Evolutionary conservation across 352 stramenopile species (phyloP).

Genomic region (Phytophthora europaea): DNA sequence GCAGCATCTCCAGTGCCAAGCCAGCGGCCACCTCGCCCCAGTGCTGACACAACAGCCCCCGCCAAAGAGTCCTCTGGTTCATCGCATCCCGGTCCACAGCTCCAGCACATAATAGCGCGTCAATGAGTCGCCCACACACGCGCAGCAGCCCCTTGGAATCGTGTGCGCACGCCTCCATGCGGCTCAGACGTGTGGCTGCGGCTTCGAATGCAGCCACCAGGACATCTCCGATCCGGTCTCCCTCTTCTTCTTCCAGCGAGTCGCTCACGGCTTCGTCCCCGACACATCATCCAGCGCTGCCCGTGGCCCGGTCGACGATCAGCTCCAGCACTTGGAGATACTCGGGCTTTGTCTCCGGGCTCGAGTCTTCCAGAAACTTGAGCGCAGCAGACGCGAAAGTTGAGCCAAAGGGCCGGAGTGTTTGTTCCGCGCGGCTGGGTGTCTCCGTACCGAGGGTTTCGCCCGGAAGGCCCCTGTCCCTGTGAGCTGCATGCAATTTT

Average conservation of each 20-base stretch:
- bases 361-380: constrained; percentile 9
- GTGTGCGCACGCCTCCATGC: background rate
- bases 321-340: constrained; percentile 18
- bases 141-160: background rate
- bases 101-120: constrained; percentile 5
- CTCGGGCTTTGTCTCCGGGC: background rate
- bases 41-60: constrained; percentile 7
- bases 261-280: too few relatives aligned
- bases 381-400: constrained; percentile 11
- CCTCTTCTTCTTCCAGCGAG: background rate
- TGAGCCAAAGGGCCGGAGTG: background rate
- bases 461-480: too few relatives aligned
- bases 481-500: too few relatives aligned
- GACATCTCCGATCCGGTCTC: constrained; percentile 3
- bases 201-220: constrained; percentile 5
- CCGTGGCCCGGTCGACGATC: constrained; percentile 7
- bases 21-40: constrained; percentile 14
- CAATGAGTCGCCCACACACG: background rate
- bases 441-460: too few relatives aligned
- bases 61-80: constrained; percentile 4
- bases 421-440: background rate
- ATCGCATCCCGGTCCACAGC: background rate
- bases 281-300: background rate
- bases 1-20: constrained; percentile 26
- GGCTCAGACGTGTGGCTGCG: background rate